Percentiles rank a stretch among this genome's conserved stretches.
phyloP scores from a whole-genome alignment of 1,284 basidiomycete genomes.

The Acaromyces ingoldii region DNA sequence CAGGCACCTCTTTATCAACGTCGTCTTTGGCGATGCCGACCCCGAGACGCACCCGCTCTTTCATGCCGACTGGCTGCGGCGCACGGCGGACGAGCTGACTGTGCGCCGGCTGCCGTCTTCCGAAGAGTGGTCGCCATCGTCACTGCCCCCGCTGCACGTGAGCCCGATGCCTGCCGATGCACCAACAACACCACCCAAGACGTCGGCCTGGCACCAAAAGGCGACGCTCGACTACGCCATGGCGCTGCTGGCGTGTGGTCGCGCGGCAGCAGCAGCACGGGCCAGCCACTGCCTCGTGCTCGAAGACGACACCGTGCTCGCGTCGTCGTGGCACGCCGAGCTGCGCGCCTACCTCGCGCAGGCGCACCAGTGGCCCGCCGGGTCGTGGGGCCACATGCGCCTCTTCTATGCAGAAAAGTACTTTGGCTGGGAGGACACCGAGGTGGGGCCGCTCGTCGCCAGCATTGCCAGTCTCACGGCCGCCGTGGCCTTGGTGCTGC shows the following conservation, averaged over 20 bases:
- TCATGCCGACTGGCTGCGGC: not conserved
- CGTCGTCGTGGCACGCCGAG: not conserved
- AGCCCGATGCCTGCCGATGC: not conserved
- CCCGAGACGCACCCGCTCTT: not conserved
- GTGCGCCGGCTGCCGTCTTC: no score
- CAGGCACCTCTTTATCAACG: not conserved
- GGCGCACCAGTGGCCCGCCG: not conserved
- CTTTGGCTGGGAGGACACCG: constrained; percentile 4
- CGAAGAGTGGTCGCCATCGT: no score
- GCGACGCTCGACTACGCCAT: constrained; percentile 1
- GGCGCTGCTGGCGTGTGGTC: not conserved
- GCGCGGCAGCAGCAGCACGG: no score
- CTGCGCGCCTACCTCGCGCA: not conserved
- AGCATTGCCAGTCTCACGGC: not conserved
- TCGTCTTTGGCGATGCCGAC: not conserved
- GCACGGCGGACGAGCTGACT: not conserved
- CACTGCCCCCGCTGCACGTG: not conserved
- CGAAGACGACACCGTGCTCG: constrained; percentile 1
- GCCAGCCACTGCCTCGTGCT: not conserved
- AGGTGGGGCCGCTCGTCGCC: not conserved
- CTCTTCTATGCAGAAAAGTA: constrained; percentile 6
- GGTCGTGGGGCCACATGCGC: not conserved
- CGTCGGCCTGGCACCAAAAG: not conserved
- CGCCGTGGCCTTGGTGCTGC: not conserved
- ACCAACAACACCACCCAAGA: not conserved